Conservation (phyloP, 179 eudicot genomes). For the Amaranthus tricolor region DNA sequence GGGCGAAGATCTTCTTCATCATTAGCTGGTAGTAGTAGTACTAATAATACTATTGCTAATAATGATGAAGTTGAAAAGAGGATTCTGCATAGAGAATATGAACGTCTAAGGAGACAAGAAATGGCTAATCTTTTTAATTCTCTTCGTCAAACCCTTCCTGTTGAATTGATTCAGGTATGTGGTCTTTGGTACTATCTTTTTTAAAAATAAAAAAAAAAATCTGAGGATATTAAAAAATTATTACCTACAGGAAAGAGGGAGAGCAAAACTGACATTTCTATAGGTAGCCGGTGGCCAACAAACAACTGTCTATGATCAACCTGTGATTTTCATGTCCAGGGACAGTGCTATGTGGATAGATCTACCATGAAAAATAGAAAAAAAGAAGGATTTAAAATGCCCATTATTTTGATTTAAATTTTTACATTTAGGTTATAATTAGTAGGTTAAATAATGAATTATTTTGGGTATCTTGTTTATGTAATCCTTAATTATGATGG, state of each 20-base stretch:
- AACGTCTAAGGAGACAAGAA: conserved; percentile 44
- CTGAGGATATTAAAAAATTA: too few relatives aligned
- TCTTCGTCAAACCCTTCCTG: conserved; percentile 36
- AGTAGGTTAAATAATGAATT: too few relatives aligned
- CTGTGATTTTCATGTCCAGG: too few relatives aligned
- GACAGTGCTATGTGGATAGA: too few relatives aligned
- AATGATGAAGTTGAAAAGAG: conserved; percentile 29
- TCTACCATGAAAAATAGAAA: too few relatives aligned
- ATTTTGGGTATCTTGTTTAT: not conserved
- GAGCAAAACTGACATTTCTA: too few relatives aligned
- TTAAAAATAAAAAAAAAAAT: too few relatives aligned
- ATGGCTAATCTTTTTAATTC: conserved; percentile 44
- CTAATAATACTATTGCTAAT: not conserved
- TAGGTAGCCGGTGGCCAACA: too few relatives aligned
- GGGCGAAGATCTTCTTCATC: conserved; percentile 12
- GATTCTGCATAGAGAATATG: conserved; percentile 38
- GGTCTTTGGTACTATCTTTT: too few relatives aligned
- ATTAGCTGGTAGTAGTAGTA: not conserved
- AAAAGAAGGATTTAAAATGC: too few relatives aligned
- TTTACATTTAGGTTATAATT: not conserved
- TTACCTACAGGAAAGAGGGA: too few relatives aligned
- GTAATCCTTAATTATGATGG: not conserved
- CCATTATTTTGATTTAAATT: not conserved
- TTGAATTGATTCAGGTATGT: conserved; percentile 38
- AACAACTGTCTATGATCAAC: too few relatives aligned